Conservation (phyloP, 345 rosid species). For the Populus tremula region DNA sequence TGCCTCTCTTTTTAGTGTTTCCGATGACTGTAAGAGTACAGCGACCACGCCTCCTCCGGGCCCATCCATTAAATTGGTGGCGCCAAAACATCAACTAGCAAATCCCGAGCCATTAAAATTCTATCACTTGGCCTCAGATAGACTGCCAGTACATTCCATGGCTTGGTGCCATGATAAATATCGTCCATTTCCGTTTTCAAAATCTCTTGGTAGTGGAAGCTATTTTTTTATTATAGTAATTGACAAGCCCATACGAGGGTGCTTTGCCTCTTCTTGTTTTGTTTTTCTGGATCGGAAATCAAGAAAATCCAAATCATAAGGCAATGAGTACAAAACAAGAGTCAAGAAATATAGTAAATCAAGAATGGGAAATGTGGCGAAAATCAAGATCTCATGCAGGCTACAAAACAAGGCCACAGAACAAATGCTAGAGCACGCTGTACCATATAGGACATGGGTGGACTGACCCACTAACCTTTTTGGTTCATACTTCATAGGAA, state of each 20-base stretch:
- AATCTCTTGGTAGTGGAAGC: not conserved
- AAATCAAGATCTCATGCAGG: conserved; percentile 15
- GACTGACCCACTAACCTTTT: not conserved
- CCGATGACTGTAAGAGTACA: too few species aligned
- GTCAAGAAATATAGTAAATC: conserved; percentile 27
- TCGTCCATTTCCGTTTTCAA: not conserved
- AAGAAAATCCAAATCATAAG: conserved; percentile 38
- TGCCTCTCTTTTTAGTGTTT: too few species aligned
- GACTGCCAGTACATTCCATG: not conserved
- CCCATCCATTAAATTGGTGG: too few species aligned
- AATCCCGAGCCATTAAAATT: too few species aligned
- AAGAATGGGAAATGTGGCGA: not conserved
- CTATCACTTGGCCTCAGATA: too few species aligned
- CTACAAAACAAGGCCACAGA: conserved; percentile 19
- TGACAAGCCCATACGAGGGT: conserved; percentile 28
- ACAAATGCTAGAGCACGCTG: not conserved
- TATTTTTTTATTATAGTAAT: not conserved
- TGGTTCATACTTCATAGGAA: not conserved
- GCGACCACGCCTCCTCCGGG: too few species aligned
- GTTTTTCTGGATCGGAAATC: conserved; percentile 10
- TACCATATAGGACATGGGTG: not conserved
- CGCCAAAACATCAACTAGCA: too few species aligned
- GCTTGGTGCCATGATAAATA: not conserved
- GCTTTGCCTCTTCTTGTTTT: not conserved
- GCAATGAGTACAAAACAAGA: conserved; percentile 46